Conservation (phyloP, 805 yeast genomes). For the Barnettozyma sp. region DNA sequence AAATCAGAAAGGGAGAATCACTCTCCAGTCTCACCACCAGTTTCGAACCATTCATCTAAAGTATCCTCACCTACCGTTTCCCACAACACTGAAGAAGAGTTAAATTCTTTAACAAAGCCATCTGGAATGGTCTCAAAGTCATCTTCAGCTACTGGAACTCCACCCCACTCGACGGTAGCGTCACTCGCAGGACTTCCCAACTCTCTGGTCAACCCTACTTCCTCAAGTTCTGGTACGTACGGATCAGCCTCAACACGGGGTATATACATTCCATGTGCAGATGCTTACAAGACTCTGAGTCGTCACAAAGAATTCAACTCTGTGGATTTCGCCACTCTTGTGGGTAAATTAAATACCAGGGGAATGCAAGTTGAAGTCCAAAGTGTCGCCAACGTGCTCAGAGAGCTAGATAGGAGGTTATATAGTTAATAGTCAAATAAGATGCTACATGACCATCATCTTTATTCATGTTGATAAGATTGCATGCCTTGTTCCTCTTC, state of each 20-base stretch:
- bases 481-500: too few species aligned
- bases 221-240: constrained; percentile 5
- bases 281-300: constrained; percentile 81
- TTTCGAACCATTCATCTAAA: constrained; percentile 22
- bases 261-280: constrained; percentile 79
- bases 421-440: constrained; percentile 12
- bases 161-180: constrained; percentile 2
- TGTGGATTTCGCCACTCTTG: constrained; percentile 67
- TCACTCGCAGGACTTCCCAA: background rate
- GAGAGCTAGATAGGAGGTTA: constrained; percentile 62
- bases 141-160: constrained; percentile 8
- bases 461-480: too few species aligned
- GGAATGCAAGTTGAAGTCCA: constrained; percentile 93
- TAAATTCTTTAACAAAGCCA: constrained; percentile 18
- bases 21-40: constrained; percentile 26
- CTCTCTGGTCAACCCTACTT: background rate
- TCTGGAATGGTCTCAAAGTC: background rate
- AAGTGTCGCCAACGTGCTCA: constrained; percentile 74
- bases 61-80: constrained; percentile 23
- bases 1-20: constrained; percentile 11
- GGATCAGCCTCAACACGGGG: constrained; percentile 23
- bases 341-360: constrained; percentile 66
- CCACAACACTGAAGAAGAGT: constrained; percentile 18
- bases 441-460: too few species aligned
- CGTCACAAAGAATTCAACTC: constrained; percentile 71